Conservation (phyloP, 2,329 filamentous ascomycete genomes). For the Colletotrichum orchidophilum region DNA sequence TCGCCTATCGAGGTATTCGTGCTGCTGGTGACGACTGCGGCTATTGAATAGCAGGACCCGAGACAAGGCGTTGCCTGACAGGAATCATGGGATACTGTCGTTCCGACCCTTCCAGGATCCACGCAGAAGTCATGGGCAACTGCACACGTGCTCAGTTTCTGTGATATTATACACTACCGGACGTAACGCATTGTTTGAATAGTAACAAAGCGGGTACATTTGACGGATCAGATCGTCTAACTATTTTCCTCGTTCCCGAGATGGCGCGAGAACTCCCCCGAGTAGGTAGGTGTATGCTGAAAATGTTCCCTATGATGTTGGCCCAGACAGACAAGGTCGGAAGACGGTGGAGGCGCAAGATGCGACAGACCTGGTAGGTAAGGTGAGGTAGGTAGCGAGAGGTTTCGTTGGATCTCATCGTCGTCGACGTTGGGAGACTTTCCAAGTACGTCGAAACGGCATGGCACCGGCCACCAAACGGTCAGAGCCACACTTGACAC, state of each 20-base stretch:
- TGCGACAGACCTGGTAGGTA: background rate
- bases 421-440: background rate
- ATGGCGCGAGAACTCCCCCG: background rate
- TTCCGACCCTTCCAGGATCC: background rate
- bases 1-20: background rate
- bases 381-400: background rate
- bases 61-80: background rate
- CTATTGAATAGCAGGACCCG: background rate
- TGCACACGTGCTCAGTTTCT: slow-evolving; percentile 20
- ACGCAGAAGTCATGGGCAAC: slow-evolving; percentile 3
- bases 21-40: background rate
- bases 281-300: background rate
- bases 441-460: background rate
- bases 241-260: background rate
- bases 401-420: background rate
- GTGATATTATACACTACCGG: background rate
- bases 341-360: background rate
- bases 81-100: background rate
- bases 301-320: background rate
- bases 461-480: background rate
- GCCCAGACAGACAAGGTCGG: background rate
- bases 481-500: background rate
- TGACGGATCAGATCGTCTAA: slow-evolving; percentile 2
- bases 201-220: background rate
- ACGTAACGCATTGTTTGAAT: background rate